Base-by-base conservation (phyloP, 2,329 filamentous ascomycete genomes). In the Magnaporthiopsis rhizophila region DNA sequence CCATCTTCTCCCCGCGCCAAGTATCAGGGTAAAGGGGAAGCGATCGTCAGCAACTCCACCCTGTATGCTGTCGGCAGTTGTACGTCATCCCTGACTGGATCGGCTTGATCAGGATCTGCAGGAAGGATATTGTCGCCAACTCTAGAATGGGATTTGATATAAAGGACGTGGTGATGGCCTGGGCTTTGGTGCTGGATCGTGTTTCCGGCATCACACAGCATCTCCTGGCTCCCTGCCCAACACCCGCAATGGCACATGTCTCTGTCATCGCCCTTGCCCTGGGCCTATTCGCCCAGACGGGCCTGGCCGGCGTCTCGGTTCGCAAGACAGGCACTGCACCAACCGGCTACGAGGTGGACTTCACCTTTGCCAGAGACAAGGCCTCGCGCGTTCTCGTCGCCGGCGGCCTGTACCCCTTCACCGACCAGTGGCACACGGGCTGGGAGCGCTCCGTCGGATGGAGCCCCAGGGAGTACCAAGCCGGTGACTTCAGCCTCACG, bases 321-420 rank as follows among this genome's bases (percentile, higher is more conserved):
- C 69, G 69, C 61, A 71, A 72, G 67, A 72, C 70, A 9, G 64
- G 64, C 59, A 65, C 66, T 13, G 69, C 65, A 2, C 69, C 70
- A 4, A 71, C 71, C 2, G 71, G 71, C 12, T 71, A 70, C 50
- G 71, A 72, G 61, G 70, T 72, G n/a, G 70, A 71, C 34, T 72
- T 71, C 62, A 64, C 67, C 12, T 69, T 71, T 53, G 60, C 65
- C 62, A 72, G 71, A 65, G 65, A 61, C 2, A 71, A 69, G 2
- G 71, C 70, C 3, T 67, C 64, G 61, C 66, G 67, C 5, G 69
- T 72, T 24, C 65, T 70, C 32, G 70, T 73, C 62, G 70, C 69
- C 58, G 70, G 71, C 9, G 70, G 70, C 15, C 36, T 72, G 4
- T 66, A 70, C 58, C 65, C 68, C 36, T 70, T 73, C 64, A 69